Conservation (phyloP, 2,329 filamentous ascomycete species). For the Colletotrichum salicis region DNA sequence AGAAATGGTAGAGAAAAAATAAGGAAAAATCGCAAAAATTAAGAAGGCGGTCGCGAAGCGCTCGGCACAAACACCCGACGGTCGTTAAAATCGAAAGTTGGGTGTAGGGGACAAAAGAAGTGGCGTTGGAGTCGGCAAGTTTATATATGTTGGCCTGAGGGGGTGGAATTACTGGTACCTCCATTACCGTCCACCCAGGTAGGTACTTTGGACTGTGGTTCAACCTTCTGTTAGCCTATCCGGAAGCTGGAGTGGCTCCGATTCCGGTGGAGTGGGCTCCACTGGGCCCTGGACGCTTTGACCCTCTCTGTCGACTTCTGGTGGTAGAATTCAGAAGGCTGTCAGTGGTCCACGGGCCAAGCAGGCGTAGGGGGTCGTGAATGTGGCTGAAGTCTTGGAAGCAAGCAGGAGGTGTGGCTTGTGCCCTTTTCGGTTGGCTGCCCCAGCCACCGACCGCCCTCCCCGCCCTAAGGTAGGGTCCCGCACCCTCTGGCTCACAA, state of each 20-base stretch:
- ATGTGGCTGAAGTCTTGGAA: background rate
- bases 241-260: slow-evolving; percentile 22
- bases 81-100: slow-evolving; percentile 12
- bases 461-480: slow-evolving; percentile 35
- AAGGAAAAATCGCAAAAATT: slow-evolving; percentile 21
- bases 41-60: slow-evolving; percentile 4
- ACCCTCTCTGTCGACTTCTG: background rate
- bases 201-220: background rate
- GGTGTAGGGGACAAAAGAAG: slow-evolving; percentile 24
- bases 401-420: slow-evolving; percentile 10
- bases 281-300: background rate
- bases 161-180: slow-evolving; percentile 31
- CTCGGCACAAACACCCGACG: slow-evolving; percentile 5
- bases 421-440: background rate
- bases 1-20: background rate
- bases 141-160: slow-evolving; percentile 34
- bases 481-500: slow-evolving; percentile 35
- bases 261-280: slow-evolving; percentile 8
- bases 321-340: background rate
- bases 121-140: slow-evolving; percentile 36
- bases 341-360: background rate
- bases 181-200: slow-evolving; percentile 16
- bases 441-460: slow-evolving; percentile 16
- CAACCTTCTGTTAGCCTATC: background rate
- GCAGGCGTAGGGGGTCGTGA: background rate